Evolutionary conservation across 768 basidiomycete species (phyloP).

Genomic region (Thelephora ganbajun): DNA sequence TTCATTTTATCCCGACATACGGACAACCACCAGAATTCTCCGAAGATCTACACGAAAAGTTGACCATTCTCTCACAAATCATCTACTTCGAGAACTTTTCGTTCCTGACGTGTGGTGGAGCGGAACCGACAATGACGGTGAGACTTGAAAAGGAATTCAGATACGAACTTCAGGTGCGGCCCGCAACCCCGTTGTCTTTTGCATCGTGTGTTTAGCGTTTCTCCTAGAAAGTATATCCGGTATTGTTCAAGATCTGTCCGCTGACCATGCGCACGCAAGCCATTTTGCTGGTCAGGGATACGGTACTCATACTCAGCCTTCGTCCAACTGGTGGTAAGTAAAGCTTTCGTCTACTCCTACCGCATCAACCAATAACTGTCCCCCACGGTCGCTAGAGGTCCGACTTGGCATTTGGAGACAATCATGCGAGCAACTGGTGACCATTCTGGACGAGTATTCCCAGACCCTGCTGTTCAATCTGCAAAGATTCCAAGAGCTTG

Average conservation of each 20-base stretch:
- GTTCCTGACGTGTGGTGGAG: neutral
- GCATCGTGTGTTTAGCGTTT: neutral
- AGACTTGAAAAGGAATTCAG: neutral
- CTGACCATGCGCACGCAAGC: neutral
- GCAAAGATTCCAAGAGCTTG: too few species aligned
- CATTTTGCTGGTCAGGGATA: neutral
- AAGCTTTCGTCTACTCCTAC: too few species aligned
- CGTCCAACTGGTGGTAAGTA: neutral
- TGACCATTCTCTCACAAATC: neutral
- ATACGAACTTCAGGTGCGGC: neutral
- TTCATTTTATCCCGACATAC: neutral
- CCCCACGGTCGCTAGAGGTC: too few species aligned
- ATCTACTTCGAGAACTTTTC: neutral
- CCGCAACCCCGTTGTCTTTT: neutral
- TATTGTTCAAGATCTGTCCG: neutral
- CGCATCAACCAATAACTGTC: too few species aligned
- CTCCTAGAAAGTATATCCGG: neutral
- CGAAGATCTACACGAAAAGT: neutral
- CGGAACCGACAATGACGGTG: neutral
- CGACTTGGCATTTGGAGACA: neutral
- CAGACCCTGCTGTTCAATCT: too few species aligned
- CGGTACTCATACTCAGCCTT: too few species aligned
- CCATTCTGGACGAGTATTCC: neutral
- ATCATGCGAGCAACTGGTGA: neutral
- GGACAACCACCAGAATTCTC: neutral